Conservation (phyloP, 768 basidiomycete species). For the Hydnum rufescens region DNA sequence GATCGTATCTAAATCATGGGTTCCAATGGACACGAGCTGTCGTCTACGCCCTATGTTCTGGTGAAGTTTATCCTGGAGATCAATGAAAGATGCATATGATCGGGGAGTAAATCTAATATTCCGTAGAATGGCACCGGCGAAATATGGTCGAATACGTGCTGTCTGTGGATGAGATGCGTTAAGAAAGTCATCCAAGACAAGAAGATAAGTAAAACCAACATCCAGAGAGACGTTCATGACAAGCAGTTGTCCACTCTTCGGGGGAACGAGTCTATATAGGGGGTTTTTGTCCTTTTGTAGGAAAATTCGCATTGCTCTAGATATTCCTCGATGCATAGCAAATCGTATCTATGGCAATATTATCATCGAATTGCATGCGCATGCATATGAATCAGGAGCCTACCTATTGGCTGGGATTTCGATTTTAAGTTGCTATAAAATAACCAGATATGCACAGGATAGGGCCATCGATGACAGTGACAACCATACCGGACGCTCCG, state of each 20-base stretch:
- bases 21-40: conserved; percentile 88
- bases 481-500: conserved; percentile 54
- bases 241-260: conserved; percentile 49
- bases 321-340: conserved; percentile 94
- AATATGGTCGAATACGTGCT: conserved; percentile 66
- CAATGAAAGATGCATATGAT: conserved; percentile 93
- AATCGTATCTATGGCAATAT: conserved; percentile 55
- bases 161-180: conserved; percentile 28
- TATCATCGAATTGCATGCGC: neutral
- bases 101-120: conserved; percentile 72
- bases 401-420: conserved; percentile 96
- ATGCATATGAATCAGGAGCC: neutral
- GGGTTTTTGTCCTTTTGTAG: conserved; percentile 48
- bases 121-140: conserved; percentile 79
- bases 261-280: conserved; percentile 51
- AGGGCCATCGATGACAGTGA: conserved; percentile 1
- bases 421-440: conserved; percentile 80
- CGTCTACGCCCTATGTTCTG: conserved; percentile 83
- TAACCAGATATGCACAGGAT: conserved; percentile 6
- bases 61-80: conserved; percentile 97
- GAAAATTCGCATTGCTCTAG: conserved; percentile 70
- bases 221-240: conserved; percentile 53
- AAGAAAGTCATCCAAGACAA: conserved; percentile 4
- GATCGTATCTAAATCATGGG: conserved; percentile 87
- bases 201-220: conserved; percentile 24